Evolutionary conservation across 2,329 filamentous ascomycete species (phyloP).

Genomic region (Graphilbum sp.): DNA sequence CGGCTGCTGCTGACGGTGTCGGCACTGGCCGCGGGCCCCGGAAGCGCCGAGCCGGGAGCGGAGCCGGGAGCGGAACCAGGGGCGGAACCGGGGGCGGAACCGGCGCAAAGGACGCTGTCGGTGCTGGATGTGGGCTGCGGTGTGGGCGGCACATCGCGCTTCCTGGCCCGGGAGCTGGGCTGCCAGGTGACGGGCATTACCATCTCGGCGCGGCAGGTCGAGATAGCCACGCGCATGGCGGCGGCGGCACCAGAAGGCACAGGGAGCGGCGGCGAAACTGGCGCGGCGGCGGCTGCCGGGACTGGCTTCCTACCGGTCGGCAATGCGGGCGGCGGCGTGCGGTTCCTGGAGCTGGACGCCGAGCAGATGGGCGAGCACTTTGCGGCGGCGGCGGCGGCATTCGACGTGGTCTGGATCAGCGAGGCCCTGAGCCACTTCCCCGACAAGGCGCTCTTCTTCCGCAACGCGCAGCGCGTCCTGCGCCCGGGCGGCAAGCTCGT

Average conservation of each 20-base stretch:
- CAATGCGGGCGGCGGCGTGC: conserved; percentile 28
- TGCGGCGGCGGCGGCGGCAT: conserved; percentile 16
- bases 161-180: conserved; percentile 32
- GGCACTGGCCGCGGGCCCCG: conserved; percentile 14
- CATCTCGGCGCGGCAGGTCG: conserved; percentile 41
- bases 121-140: conserved; percentile 46
- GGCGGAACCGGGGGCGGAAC: too few species aligned
- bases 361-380: conserved; percentile 43
- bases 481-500: conserved; percentile 33
- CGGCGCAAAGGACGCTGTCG: conserved; percentile 5
- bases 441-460: conserved; percentile 41
- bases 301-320: conserved; percentile 18
- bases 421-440: conserved; percentile 45
- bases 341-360: conserved; percentile 42
- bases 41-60: too few species aligned
- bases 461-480: conserved; percentile 31
- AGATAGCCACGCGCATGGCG: conserved; percentile 37
- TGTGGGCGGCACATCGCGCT: conserved; percentile 40
- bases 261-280: conserved; percentile 5
- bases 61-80: too few species aligned
- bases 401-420: conserved; percentile 45
- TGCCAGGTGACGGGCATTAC: conserved; percentile 42
- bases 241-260: conserved; percentile 15
- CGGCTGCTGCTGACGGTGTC: conserved; percentile 35
- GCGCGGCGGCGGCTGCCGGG: too few species aligned